A percentile compares a stretch with the other conserved stretches of the same genome.
Evolutionary conservation across 2,329 filamentous ascomycete species (phyloP).

Genomic region (Alternaria novae-zelandiae): DNA sequence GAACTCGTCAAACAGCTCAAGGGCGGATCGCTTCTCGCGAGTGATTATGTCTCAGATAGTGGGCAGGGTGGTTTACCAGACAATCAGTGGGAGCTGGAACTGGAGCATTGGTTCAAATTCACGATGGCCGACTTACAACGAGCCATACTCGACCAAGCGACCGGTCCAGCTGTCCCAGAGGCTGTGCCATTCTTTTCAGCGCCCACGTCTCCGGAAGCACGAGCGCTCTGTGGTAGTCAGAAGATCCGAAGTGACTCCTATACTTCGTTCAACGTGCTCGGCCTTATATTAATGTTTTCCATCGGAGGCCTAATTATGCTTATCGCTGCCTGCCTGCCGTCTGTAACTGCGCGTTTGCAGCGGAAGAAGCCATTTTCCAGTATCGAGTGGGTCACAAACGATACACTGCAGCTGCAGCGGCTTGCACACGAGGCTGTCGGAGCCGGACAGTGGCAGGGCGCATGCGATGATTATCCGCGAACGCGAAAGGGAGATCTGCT

Average conservation of each 20-base stretch:
- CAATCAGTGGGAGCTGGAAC: constrained; percentile 48
- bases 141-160: constrained; percentile 17
- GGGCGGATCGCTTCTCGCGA: constrained; percentile 14
- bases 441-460: constrained; percentile 8
- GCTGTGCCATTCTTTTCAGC: background rate
- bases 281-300: constrained; percentile 19
- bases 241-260: constrained; percentile 27
- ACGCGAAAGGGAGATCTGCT: constrained; percentile 6
- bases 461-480: constrained; percentile 4
- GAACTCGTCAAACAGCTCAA: constrained; percentile 1
- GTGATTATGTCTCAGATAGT: constrained; percentile 12
- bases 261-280: constrained; percentile 30
- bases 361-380: constrained; percentile 3
- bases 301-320: constrained; percentile 26
- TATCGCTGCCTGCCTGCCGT: background rate
- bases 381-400: constrained; percentile 20
- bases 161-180: constrained; percentile 6
- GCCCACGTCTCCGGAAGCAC: constrained; percentile 5
- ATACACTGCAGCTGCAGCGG: constrained; percentile 28
- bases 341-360: background rate
- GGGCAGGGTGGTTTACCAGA: constrained; percentile 28
- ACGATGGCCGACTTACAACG: constrained; percentile 40
- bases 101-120: constrained; percentile 37
- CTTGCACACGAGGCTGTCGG: constrained; percentile 28
- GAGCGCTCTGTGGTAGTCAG: constrained; percentile 24